These are phyloP conservation scores for Phytopythium helicoides DNA, from an alignment of 352 stramenopile genomes.

Conservation along the genomic window DNA sequence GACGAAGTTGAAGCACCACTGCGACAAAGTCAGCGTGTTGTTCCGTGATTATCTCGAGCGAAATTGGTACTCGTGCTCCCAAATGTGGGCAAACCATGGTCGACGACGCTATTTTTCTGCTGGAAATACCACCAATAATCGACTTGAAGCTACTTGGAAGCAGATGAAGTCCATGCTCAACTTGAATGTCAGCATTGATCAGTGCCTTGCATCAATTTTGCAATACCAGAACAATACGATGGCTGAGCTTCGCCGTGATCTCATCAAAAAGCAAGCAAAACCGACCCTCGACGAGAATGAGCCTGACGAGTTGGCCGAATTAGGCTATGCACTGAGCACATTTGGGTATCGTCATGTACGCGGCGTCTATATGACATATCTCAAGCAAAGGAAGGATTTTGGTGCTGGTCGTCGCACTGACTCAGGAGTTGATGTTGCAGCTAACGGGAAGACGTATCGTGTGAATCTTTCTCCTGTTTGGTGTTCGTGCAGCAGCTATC, in stretches of 20 bases:
- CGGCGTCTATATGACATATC: not conserved
- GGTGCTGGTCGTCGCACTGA: not conserved
- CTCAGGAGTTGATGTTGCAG: not conserved
- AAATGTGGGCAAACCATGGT: slow-evolving; percentile 7
- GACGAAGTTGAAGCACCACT: not conserved
- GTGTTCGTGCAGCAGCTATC: not conserved
- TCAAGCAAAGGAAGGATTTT: not conserved
- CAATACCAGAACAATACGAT: slow-evolving; percentile 2
- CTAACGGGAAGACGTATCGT: not conserved
- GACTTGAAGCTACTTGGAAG: slow-evolving; percentile 7
- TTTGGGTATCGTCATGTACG: not conserved
- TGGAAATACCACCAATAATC: slow-evolving; percentile 7
- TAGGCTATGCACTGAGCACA: not conserved
- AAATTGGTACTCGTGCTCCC: not conserved
- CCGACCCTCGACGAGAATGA: not conserved
- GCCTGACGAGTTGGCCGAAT: not conserved
- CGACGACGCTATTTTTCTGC: slow-evolving; percentile 1
- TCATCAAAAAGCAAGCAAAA: not conserved
- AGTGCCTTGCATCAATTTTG: slow-evolving; percentile 3
- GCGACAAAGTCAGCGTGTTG: not conserved
- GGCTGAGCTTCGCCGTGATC: not conserved
- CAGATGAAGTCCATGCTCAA: slow-evolving; percentile 6
- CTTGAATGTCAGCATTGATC: not conserved
- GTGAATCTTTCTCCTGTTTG: not conserved
- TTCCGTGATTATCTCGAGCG: not conserved